phyloP scores from a whole-genome alignment of 2,329 filamentous ascomycete genomes.

The Phialophora chinensis region DNA sequence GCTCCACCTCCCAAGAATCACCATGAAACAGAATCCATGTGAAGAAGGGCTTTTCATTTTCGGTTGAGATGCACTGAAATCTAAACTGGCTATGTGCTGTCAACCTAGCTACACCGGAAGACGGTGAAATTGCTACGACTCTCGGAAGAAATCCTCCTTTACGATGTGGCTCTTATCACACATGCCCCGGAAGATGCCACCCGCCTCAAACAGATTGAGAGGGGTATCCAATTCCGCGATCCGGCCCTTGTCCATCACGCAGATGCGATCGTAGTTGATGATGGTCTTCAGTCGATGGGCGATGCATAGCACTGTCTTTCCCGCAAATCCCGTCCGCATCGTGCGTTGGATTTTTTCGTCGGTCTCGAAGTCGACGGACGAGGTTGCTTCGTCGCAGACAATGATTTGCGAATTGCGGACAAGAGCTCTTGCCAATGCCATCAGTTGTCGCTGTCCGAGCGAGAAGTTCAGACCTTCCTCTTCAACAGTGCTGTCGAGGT shows the following conservation, averaged over 20 bases:
- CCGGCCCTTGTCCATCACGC: constrained; percentile 88
- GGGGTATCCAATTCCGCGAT: constrained; percentile 89
- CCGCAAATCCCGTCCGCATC: constrained; percentile 82
- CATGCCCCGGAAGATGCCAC: constrained; percentile 86
- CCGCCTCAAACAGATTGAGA: constrained; percentile 71
- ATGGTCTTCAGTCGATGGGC: constrained; percentile 92
- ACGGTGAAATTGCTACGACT: constrained; percentile 17
- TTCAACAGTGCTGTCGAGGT: constrained; percentile 83
- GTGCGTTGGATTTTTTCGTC: constrained; percentile 93
- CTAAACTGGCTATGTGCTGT: background rate
- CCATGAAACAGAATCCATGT: constrained; percentile 2
- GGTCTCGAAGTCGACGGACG: constrained; percentile 91
- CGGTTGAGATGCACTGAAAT: constrained; percentile 3
- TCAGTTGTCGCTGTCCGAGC: constrained; percentile 90
- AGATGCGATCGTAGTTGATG: constrained; percentile 91
- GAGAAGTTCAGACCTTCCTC: constrained; percentile 97
- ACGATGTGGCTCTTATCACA: constrained; percentile 83
- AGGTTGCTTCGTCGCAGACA: constrained; percentile 95
- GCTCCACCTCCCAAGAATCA: background rate
- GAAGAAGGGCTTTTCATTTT: constrained; percentile 2
- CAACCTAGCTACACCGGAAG: background rate
- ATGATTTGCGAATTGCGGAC: constrained; percentile 90
- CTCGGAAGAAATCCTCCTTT: constrained; percentile 46
- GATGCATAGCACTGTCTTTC: constrained; percentile 88
- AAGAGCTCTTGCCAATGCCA: constrained; percentile 89